These are phyloP conservation scores for Saccharomycopsis fibuligera DNA, from an alignment of 805 yeast species.

Conservation along the genomic window DNA sequence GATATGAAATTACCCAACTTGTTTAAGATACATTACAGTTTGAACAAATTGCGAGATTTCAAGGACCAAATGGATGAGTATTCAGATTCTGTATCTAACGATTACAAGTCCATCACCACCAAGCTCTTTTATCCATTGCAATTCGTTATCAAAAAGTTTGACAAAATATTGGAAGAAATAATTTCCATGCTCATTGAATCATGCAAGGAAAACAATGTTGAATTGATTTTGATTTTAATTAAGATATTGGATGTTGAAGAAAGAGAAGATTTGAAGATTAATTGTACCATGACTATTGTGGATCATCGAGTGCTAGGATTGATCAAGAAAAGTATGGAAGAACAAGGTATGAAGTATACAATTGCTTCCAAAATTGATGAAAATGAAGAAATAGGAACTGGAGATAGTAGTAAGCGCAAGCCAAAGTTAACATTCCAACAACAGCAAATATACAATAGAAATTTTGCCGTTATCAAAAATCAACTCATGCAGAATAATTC, in stretches of 20 bases:
- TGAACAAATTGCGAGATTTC: slow-evolving; percentile 70
- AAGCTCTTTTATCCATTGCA: slow-evolving; percentile 48
- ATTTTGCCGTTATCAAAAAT: slow-evolving; percentile 27
- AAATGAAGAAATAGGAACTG: background rate
- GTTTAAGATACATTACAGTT: slow-evolving; percentile 59
- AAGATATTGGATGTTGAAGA: slow-evolving; percentile 79
- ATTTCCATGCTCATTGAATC: slow-evolving; percentile 67
- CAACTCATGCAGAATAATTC: slow-evolving; percentile 34
- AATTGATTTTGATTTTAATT: slow-evolving; percentile 63
- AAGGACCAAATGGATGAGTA: slow-evolving; percentile 65
- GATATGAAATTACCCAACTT: slow-evolving; percentile 48
- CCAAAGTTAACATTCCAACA: slow-evolving; percentile 21
- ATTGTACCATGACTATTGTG: slow-evolving; percentile 29
- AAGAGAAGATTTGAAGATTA: slow-evolving; percentile 60
- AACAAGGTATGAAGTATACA: slow-evolving; percentile 20
- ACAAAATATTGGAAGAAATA: slow-evolving; percentile 54
- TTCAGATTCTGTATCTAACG: slow-evolving; percentile 44
- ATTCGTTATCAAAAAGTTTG: slow-evolving; percentile 50
- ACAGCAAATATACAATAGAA: slow-evolving; percentile 18
- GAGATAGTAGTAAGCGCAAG: background rate
- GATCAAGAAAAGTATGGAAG: slow-evolving; percentile 21
- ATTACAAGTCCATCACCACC: slow-evolving; percentile 59
- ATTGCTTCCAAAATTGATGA: slow-evolving; percentile 20
- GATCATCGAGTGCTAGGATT: slow-evolving; percentile 23
- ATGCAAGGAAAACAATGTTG: slow-evolving; percentile 58